Percentiles rank a stretch among this genome's conserved stretches.
These are phyloP conservation scores for Nematodospora anomalae DNA, from an alignment of 1,139 yeast species.

Conservation along the genomic window DNA sequence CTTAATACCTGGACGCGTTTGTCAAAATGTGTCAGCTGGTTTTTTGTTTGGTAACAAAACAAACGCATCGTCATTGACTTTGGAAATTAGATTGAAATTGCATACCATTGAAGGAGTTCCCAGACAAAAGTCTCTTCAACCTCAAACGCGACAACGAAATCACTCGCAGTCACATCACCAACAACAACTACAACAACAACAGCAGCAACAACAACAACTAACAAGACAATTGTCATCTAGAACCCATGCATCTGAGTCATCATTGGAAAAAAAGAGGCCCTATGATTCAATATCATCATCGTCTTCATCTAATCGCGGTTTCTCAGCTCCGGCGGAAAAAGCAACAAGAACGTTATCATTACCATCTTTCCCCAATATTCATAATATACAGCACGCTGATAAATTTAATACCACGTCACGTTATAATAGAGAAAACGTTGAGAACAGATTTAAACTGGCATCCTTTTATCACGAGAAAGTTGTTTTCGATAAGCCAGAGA, in stretches of 20 bases:
- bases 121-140: conserved; percentile 11
- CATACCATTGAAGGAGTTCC: conserved; percentile 37
- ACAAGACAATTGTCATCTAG: not conserved
- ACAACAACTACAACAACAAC: conserved; percentile 3
- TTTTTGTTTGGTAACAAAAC: conserved; percentile 46
- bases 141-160: conserved; percentile 12
- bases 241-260: conserved; percentile 2
- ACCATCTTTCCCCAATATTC: conserved; percentile 52
- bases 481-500: conserved; percentile 32
- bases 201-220: conserved; percentile 5
- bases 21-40: conserved; percentile 63
- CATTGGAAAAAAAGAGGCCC: conserved; percentile 12
- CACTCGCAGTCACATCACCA: conserved; percentile 10
- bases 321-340: conserved; percentile 37
- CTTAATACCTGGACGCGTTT: conserved; percentile 67
- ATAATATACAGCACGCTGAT: conserved; percentile 45
- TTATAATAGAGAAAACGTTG: conserved; percentile 44
- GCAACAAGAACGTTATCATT: conserved; percentile 68
- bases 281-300: conserved; percentile 8
- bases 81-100: conserved; percentile 64
- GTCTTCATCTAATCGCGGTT: not conserved
- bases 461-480: conserved; percentile 42
- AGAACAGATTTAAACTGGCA: conserved; percentile 50
- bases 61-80: conserved; percentile 50
- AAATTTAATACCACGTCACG: conserved; percentile 39